These are phyloP conservation scores for Candida corydali DNA, from an alignment of 805 yeast species.

Conservation along the genomic window DNA sequence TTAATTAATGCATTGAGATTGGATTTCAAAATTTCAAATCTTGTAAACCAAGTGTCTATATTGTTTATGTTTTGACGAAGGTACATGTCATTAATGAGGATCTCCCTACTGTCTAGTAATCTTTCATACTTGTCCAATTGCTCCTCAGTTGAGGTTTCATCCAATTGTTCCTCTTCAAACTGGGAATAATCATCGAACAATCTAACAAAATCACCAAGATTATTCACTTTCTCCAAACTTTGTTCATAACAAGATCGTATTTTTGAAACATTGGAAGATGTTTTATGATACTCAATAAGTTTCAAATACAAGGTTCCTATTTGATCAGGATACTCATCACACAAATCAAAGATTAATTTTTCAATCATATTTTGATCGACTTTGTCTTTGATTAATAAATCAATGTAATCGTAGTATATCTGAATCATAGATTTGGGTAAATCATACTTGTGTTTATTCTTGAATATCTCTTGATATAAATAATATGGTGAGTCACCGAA, in stretches of 20 bases:
- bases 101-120: slow-evolving; percentile 52
- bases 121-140: slow-evolving; percentile 38
- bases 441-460: slow-evolving; percentile 24
- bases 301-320: slow-evolving; percentile 44
- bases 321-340: slow-evolving; percentile 54
- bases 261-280: slow-evolving; percentile 21
- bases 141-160: slow-evolving; percentile 12
- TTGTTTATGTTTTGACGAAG: slow-evolving; percentile 59
- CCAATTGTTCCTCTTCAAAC: slow-evolving; percentile 45
- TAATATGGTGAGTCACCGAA: slow-evolving; percentile 20
- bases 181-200: slow-evolving; percentile 62
- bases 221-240: slow-evolving; percentile 42
- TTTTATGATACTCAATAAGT: slow-evolving; percentile 46
- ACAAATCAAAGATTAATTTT: slow-evolving; percentile 14
- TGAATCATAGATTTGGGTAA: slow-evolving; percentile 43
- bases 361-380: slow-evolving; percentile 19
- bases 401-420: slow-evolving; percentile 44
- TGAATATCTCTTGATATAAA: slow-evolving; percentile 30
- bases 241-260: slow-evolving; percentile 39
- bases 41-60: slow-evolving; percentile 64
- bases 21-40: slow-evolving; percentile 43
- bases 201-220: slow-evolving; percentile 58
- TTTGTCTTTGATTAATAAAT: slow-evolving; percentile 24
- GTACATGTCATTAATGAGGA: slow-evolving; percentile 63
- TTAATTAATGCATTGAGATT: slow-evolving; percentile 42